A percentile compares a stretch with the other conserved stretches of the same genome.
Conservation (phyloP, 306 rosid genomes). For the Glycine soja region DNA sequence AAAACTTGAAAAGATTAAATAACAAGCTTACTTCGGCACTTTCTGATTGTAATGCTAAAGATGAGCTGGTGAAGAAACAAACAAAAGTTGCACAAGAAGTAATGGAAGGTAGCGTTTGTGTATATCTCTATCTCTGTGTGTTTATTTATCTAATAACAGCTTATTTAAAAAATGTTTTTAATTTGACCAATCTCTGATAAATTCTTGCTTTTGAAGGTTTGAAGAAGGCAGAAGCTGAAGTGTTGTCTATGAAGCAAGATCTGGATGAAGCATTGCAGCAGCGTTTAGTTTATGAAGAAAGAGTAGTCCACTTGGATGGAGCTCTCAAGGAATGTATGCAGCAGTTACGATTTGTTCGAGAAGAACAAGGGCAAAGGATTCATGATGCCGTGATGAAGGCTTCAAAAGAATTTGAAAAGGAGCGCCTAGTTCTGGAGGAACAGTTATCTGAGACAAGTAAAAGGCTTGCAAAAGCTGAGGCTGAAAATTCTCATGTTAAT, state of each 20-base stretch:
- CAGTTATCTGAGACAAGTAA: constrained; percentile 65
- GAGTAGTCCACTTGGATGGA: constrained; percentile 75
- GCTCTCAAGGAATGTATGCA: constrained; percentile 93
- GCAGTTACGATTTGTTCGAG: constrained; percentile 85
- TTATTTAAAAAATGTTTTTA: neutral
- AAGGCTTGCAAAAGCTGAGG: constrained; percentile 65
- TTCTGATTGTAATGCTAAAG: constrained; percentile 73
- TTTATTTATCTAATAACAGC: constrained; percentile 20
- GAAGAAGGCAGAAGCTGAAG: constrained; percentile 77
- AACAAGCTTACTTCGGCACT: constrained; percentile 67
- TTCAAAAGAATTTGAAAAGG: constrained; percentile 73
- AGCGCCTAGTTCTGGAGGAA: constrained; percentile 64
- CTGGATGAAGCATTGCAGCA: constrained; percentile 68
- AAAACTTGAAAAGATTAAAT: constrained; percentile 62
- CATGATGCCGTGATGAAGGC: constrained; percentile 77
- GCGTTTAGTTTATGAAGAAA: constrained; percentile 64
- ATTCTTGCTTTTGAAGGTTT: constrained; percentile 61
- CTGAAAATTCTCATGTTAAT: constrained; percentile 69
- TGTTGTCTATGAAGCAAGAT: constrained; percentile 60
- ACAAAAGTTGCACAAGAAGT: constrained; percentile 79
- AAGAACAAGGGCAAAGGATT: constrained; percentile 82
- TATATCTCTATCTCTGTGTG: neutral
- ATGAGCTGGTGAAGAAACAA: constrained; percentile 78
- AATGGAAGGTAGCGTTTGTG: constrained; percentile 60
- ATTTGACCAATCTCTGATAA: constrained; percentile 36